These are phyloP conservation scores for Postia placenta DNA, from an alignment of 768 basidiomycete species.

Conservation along the genomic window DNA sequence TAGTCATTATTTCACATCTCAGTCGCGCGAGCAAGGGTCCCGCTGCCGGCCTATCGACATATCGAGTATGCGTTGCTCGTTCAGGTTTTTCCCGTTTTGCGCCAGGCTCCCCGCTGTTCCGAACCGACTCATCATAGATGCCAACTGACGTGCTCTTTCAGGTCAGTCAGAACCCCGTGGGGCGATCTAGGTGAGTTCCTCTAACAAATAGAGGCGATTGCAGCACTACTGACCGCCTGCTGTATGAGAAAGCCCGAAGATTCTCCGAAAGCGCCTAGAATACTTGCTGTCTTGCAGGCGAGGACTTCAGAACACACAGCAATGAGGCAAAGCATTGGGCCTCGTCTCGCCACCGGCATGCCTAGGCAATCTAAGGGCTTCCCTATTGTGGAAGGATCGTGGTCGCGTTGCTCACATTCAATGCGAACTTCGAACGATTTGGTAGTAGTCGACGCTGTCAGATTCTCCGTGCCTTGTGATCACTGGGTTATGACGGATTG, in stretches of 20 bases:
- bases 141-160: not conserved
- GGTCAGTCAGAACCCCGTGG: not conserved
- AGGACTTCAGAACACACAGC: too few relatives aligned
- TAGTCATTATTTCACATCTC: too few relatives aligned
- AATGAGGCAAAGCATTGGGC: too few relatives aligned
- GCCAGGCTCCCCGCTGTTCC: not conserved
- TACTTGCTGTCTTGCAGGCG: too few relatives aligned
- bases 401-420: too few relatives aligned
- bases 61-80: not conserved
- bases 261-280: too few relatives aligned
- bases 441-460: not conserved
- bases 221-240: not conserved
- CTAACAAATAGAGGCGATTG: not conserved
- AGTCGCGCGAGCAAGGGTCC: too few relatives aligned
- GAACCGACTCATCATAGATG: not conserved
- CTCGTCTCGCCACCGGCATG: too few relatives aligned
- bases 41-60: too few relatives aligned
- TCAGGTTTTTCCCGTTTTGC: not conserved
- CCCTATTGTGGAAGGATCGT: too few relatives aligned
- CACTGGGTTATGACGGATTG: not conserved
- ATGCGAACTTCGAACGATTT: not conserved
- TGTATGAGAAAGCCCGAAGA: not conserved
- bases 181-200: not conserved
- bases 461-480: slow-evolving; percentile 2
- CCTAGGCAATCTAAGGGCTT: too few relatives aligned